phyloP scores from a whole-genome alignment of 2,329 filamentous ascomycete genomes.

The Penicillium crustosum region DNA sequence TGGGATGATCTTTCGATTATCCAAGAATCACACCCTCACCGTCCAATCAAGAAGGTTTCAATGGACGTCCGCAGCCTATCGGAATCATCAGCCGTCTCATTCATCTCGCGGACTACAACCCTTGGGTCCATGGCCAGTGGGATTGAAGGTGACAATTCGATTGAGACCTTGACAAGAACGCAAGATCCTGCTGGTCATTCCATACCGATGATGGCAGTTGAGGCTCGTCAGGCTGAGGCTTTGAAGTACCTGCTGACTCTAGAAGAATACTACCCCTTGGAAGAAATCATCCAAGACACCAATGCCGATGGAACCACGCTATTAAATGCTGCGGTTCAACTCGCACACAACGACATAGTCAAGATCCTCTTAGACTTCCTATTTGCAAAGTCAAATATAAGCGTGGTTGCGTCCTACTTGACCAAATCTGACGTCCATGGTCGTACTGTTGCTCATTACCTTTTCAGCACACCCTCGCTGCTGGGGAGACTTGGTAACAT shows the following conservation, averaged over 20 bases:
- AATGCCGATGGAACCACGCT: slow-evolving; percentile 90
- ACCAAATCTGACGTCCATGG: slow-evolving; percentile 77
- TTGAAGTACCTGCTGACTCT: slow-evolving; percentile 77
- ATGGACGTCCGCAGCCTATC: slow-evolving; percentile 90
- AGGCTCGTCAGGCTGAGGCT: slow-evolving; percentile 68
- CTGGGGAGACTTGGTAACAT: slow-evolving; percentile 74
- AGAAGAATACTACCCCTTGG: slow-evolving; percentile 69
- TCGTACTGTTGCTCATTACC: slow-evolving; percentile 88
- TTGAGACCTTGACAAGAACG: slow-evolving; percentile 60
- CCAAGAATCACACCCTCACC: slow-evolving; percentile 40
- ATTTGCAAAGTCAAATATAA: slow-evolving; percentile 55
- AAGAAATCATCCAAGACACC: slow-evolving; percentile 73
- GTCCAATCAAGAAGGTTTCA: slow-evolving; percentile 73
- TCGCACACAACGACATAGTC: slow-evolving; percentile 73
- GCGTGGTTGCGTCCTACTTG: slow-evolving; percentile 66
- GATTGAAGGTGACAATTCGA: slow-evolving; percentile 82
- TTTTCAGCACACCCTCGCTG: slow-evolving; percentile 84
- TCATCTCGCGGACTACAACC: slow-evolving; percentile 75
- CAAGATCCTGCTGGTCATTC: slow-evolving; percentile 74
- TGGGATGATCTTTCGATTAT: slow-evolving; percentile 49
- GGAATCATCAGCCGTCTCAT: slow-evolving; percentile 79
- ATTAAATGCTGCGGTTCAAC: slow-evolving; percentile 84
- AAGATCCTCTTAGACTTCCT: slow-evolving; percentile 73
- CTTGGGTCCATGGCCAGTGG: slow-evolving; percentile 70
- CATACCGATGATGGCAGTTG: slow-evolving; percentile 81